Evolutionary conservation across 2,329 filamentous ascomycete genomes (phyloP), one percentile per base, ranked within the genome.

Genomic region (Purpureocillium takamizusanense): DNA sequence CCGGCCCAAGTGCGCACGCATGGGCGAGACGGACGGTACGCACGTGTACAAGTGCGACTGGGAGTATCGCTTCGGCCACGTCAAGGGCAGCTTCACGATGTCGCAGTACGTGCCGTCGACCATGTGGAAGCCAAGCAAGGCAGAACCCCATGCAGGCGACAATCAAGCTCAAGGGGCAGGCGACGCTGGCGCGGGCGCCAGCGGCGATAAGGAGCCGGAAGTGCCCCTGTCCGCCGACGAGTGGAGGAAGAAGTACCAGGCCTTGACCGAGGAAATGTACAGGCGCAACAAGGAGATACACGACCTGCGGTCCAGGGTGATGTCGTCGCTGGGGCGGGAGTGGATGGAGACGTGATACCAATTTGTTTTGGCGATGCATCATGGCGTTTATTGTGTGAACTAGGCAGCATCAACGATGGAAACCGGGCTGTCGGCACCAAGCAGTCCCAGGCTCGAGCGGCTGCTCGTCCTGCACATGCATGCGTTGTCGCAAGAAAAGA

Each of bases 201-300:
- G 38, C 2, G 16, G 31, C 21, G 18, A 33, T 21, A 32, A 28
- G 16, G 14, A 36, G 25, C 15, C 16, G 13, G 13, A 40, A 29
- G 28, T 35, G 27, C 36, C 40, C 27, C 43, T 62, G 33, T 52
- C 56, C 5, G 60, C 60, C 3, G 62, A 58, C 31, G 56, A 65
- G 35, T 75, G 74, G 74, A 67, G 72, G 52, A 55, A 56, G 35
- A 73, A 66, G 43, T 78, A 79, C 46, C 62, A 61, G 32, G 70
- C 76, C 39, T 63, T 84, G 47, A 69, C 81, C 51, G 70, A 71
- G 31, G 68, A 71, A 44, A 68, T 84, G 49, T 70, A 69, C 51
- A 71, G 74, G 42, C 69, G 71, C 42, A 77, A 82, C 48, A 69
- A 70, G 47, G 67, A 71, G 47, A 55, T 74, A 37, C 51, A 54